Percentiles rank a stretch among this genome's conserved stretches.
phyloP scores from a whole-genome alignment of 208 protist species.

The Tetramitus jugosus region DNA sequence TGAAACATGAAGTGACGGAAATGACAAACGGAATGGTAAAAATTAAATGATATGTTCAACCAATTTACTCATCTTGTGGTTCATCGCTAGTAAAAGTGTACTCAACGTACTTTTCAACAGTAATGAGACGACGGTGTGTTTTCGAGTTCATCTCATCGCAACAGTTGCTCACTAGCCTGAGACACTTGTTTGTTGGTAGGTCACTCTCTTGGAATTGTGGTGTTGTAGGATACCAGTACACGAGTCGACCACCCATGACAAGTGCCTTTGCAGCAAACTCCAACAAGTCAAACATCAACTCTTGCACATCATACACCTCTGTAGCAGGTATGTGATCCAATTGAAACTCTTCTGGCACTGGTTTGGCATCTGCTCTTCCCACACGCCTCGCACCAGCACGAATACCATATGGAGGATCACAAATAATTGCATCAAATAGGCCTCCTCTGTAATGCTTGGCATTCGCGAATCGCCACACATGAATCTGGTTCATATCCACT shows the following conservation, averaged over 20 bases:
- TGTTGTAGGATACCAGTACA: conserved; percentile 2
- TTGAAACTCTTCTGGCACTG: not conserved
- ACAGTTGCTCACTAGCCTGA: not conserved
- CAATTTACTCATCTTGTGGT: too few species aligned
- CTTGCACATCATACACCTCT: not conserved
- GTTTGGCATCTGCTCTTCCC: not conserved
- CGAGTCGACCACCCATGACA: conserved; percentile 9
- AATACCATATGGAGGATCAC: conserved; percentile 42
- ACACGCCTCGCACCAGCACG: conserved; percentile 23
- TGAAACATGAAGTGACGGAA: too few species aligned
- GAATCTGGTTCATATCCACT: not conserved
- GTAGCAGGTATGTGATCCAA: not conserved
- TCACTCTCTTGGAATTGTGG: not conserved
- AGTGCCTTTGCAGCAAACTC: conserved; percentile 23
- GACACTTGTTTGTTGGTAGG: not conserved
- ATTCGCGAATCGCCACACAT: not conserved
- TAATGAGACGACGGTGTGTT: not conserved
- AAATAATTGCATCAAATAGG: conserved; percentile 45
- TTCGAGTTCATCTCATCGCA: not conserved
- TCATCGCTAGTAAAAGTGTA: too few species aligned
- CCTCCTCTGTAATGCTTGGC: not conserved
- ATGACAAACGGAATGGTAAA: too few species aligned
- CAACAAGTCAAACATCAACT: conserved; percentile 20
- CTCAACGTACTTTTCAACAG: conserved; percentile 7
- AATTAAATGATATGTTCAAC: too few species aligned